Percentiles rank a stretch among this genome's conserved stretches.
phyloP scores from a whole-genome alignment of 2,329 filamentous ascomycete genomes.

The Periconia sp. region DNA sequence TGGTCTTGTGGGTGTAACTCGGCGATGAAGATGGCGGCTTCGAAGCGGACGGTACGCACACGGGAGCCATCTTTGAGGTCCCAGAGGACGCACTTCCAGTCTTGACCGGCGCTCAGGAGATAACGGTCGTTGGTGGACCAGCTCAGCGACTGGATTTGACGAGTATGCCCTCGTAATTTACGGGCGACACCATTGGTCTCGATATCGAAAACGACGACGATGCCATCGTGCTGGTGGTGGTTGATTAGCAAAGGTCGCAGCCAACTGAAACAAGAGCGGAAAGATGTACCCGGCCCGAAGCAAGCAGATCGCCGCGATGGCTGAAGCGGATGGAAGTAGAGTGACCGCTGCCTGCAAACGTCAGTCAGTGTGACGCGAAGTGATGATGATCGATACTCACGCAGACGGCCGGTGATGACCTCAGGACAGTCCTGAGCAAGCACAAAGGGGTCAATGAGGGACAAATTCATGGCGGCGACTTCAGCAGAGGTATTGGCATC shows the following conservation, averaged over 20 bases:
- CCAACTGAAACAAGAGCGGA: constrained; percentile 15
- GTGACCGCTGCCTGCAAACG: constrained; percentile 62
- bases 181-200: constrained; percentile 96
- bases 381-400: constrained; percentile 48
- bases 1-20: constrained; percentile 91
- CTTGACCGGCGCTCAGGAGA: constrained; percentile 87
- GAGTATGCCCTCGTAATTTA: constrained; percentile 89
- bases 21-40: constrained; percentile 91
- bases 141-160: constrained; percentile 90
- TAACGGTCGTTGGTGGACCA: constrained; percentile 94
- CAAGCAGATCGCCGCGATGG: constrained; percentile 89
- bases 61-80: constrained; percentile 75
- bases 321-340: constrained; percentile 80
- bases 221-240: constrained; percentile 69
- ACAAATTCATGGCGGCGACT: constrained; percentile 64
- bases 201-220: constrained; percentile 93
- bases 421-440: constrained; percentile 85
- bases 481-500: constrained; percentile 19
- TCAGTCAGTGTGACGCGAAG: constrained; percentile 27
- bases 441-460: constrained; percentile 70
- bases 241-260: constrained; percentile 7
- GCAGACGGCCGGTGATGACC: constrained; percentile 82
- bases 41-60: constrained; percentile 83
- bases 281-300: constrained; percentile 73
- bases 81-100: constrained; percentile 97